phyloP scores from a whole-genome alignment of 345 rosid genomes.

The Eucalyptus fibrosa region DNA sequence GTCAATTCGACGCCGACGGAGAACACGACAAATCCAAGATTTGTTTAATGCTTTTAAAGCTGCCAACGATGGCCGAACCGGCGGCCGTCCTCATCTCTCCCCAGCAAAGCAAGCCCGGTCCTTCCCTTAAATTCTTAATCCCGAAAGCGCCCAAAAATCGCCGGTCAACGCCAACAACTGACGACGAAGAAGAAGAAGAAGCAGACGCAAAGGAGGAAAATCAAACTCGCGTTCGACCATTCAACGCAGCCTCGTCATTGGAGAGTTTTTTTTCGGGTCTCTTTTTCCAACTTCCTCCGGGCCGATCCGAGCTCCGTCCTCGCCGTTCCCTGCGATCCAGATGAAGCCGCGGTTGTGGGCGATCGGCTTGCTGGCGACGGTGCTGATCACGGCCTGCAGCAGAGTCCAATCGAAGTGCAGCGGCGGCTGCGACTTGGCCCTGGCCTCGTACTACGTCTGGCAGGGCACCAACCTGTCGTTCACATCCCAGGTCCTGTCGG shows the following conservation, averaged over 20 bases:
- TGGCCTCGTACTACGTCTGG: constrained; percentile 56
- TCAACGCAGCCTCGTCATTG: background rate
- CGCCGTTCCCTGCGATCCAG: background rate
- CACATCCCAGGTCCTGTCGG: constrained; percentile 17
- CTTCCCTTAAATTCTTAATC: no score
- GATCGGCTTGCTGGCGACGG: background rate
- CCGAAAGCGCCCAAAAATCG: no score
- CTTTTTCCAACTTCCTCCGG: no score
- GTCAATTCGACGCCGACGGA: background rate
- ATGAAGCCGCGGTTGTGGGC: constrained; percentile 2
- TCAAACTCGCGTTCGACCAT: no score
- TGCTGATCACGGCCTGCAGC: background rate
- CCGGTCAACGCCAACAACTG: no score
- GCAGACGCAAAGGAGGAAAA: no score
- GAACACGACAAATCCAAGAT: background rate
- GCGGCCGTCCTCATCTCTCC: no score
- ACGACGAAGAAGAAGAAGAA: no score
- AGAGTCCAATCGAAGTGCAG: constrained; percentile 29
- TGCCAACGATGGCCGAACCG: background rate
- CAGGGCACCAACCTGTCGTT: constrained; percentile 15
- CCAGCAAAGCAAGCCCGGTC: no score
- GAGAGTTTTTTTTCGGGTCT: background rate
- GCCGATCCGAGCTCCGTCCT: background rate
- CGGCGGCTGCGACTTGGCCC: constrained; percentile 24
- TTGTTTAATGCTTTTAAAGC: background rate